These are phyloP conservation scores for Gaultheria prostrata DNA, from an alignment of 148 eudicot genomes.

Conservation along the genomic window DNA sequence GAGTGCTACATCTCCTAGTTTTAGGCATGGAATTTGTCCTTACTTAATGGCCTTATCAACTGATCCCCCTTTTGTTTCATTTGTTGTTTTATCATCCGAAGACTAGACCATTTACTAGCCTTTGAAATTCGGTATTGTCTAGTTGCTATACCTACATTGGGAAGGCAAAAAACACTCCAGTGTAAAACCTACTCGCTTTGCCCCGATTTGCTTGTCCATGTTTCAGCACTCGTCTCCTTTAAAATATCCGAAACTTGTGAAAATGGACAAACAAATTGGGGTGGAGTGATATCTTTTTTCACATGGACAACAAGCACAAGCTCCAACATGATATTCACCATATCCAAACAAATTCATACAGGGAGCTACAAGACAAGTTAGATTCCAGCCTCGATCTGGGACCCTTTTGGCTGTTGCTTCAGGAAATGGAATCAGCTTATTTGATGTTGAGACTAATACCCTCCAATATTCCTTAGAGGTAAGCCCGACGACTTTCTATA, in stretches of 20 bases:
- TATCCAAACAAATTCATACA: background rate
- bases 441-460: slow-evolving; percentile 6
- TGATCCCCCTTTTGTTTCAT: too few relatives aligned
- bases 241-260: background rate
- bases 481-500: background rate
- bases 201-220: background rate
- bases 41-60: too few relatives aligned
- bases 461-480: slow-evolving; percentile 4
- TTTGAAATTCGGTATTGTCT: background rate
- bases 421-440: background rate
- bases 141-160: background rate
- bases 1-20: background rate
- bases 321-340: background rate
- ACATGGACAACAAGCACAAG: background rate
- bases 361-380: slow-evolving; percentile 15
- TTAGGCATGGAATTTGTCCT: too few relatives aligned
- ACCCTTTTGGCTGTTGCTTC: slow-evolving; percentile 15
- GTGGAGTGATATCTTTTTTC: background rate
- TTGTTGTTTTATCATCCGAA: too few relatives aligned
- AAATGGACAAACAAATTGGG: background rate
- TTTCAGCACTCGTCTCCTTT: background rate
- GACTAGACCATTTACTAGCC: background rate
- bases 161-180: background rate
- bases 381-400: slow-evolving; percentile 14
- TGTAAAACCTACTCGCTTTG: background rate